Conservation (phyloP, 208 protist species). For the Trichomonas vaginalis region DNA sequence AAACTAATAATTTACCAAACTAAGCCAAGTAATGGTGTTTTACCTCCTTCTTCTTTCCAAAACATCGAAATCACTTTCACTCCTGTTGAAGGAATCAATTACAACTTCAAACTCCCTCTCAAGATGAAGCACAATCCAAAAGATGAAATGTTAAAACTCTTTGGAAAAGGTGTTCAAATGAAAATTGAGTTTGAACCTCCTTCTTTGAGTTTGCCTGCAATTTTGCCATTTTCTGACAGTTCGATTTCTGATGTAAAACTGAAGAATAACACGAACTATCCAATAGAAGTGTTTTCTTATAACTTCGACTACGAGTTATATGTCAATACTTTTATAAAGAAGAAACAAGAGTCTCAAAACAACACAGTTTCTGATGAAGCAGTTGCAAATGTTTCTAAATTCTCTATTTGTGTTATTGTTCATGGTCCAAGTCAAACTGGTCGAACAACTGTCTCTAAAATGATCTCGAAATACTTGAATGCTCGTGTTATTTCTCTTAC, state of each 20-base stretch:
- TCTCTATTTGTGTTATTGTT: background rate
- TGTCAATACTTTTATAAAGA: background rate
- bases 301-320: background rate
- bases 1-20: background rate
- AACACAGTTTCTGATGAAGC: background rate
- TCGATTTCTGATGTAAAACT: background rate
- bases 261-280: background rate
- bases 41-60: background rate
- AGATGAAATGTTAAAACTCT: background rate
- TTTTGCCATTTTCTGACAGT: background rate
- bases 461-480: background rate
- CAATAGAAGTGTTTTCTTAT: background rate
- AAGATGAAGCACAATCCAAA: background rate
- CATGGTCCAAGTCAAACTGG: background rate
- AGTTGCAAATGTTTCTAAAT: background rate
- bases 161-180: background rate
- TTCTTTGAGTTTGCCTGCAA: background rate
- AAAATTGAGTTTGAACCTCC: background rate
- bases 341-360: background rate
- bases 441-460: background rate
- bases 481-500: background rate
- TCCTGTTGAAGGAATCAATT: background rate
- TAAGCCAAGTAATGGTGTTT: background rate
- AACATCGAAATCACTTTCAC: background rate
- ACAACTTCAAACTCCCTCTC: background rate